Evolutionary conservation across 352 stramenopile species (phyloP).

Genomic region (Phytopythium ostracodes): DNA sequence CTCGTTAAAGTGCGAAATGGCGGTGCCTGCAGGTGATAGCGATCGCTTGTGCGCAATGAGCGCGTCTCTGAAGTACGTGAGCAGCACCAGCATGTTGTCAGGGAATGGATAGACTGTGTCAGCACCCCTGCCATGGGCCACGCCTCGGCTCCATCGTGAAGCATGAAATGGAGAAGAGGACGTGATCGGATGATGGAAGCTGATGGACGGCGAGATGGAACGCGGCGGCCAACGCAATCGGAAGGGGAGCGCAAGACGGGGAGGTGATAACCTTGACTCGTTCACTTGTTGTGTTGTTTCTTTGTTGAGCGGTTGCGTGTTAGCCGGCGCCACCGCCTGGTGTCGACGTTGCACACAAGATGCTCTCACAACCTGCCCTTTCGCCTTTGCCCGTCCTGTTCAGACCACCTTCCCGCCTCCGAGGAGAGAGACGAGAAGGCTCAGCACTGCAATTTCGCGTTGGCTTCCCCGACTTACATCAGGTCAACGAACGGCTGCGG

Average conservation of each 20-base stretch:
- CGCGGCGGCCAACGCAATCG: no score
- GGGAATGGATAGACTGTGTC: no score
- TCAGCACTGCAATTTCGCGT: background rate
- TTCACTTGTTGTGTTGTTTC: slow-evolving; percentile 9
- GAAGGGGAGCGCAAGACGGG: background rate
- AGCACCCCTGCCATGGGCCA: no score
- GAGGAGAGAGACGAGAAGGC: background rate
- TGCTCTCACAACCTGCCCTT: slow-evolving; percentile 5
- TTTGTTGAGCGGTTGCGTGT: slow-evolving; percentile 4
- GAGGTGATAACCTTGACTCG: slow-evolving; percentile 7
- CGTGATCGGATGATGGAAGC: no score
- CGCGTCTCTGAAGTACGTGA: background rate
- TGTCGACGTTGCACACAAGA: background rate
- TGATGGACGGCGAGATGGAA: background rate
- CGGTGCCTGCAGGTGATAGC: background rate
- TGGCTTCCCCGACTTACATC: slow-evolving; percentile 79
- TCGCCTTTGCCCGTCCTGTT: background rate
- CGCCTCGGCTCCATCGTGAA: no score
- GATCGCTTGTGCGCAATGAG: background rate
- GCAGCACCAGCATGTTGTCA: background rate
- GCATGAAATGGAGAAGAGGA: no score
- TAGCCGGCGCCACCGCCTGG: background rate
- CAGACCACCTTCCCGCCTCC: background rate
- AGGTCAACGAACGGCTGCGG: slow-evolving; percentile 98
- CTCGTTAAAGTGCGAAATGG: slow-evolving; percentile 3